phyloP scores from a whole-genome alignment of 176 grass and related monocot species.

The Otatea glauca region DNA sequence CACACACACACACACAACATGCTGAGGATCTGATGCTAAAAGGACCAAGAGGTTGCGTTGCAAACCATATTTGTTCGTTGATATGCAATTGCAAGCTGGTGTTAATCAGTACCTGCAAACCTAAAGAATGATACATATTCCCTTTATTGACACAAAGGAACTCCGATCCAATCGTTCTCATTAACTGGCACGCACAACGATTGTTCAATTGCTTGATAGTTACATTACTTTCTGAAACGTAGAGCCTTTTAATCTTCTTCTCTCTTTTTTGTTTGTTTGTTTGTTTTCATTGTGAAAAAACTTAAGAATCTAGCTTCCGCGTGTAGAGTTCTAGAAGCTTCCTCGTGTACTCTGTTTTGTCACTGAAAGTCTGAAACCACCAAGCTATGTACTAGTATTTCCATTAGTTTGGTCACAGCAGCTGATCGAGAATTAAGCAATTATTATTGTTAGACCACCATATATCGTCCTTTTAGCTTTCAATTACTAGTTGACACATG shows the following conservation, averaged over 20 bases:
- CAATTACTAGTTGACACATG: neutral
- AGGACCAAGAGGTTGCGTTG: neutral
- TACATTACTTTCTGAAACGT: slow-evolving; percentile 1
- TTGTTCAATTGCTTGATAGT: neutral
- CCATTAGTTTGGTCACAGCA: neutral
- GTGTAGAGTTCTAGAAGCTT: neutral
- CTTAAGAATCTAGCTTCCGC: neutral
- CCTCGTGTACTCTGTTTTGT: neutral
- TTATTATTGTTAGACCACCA: no score
- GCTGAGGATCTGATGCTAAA: neutral
- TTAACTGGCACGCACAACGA: slow-evolving; percentile 31
- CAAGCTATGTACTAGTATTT: neutral
- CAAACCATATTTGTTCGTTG: neutral
- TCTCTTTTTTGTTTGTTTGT: neutral
- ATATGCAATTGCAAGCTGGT: neutral
- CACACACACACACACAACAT: neutral
- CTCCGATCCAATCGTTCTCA: slow-evolving; percentile 23
- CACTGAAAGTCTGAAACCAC: neutral
- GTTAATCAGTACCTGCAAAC: no score
- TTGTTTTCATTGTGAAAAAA: neutral
- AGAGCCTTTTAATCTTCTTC: neutral
- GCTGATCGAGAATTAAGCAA: neutral
- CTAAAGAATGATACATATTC: neutral
- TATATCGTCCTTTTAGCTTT: no score
- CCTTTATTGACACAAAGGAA: neutral